These are phyloP conservation scores for Misopates orontium DNA, from an alignment of 257 asterid genomes.

Conservation along the genomic window DNA sequence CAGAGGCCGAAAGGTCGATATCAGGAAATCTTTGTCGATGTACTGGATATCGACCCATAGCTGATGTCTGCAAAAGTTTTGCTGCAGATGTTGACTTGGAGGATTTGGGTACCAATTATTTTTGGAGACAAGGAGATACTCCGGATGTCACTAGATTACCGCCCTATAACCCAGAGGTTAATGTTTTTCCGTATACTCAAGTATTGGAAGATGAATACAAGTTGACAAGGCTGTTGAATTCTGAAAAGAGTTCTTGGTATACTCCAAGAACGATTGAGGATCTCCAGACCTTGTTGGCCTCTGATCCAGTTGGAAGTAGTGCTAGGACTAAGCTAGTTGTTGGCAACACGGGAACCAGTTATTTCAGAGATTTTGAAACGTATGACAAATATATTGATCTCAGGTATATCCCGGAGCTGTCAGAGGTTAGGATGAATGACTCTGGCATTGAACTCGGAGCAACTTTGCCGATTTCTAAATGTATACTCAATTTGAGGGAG, in stretches of 20 bases:
- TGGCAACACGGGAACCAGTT: constrained; percentile 70
- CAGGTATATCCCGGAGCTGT: constrained; percentile 54
- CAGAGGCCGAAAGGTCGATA: constrained; percentile 67
- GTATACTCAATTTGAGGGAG: constrained; percentile 43
- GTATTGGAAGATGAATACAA: constrained; percentile 32
- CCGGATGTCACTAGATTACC: constrained; percentile 44
- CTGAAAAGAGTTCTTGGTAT: constrained; percentile 53
- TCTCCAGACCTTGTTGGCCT: constrained; percentile 47
- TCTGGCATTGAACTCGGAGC: constrained; percentile 64
- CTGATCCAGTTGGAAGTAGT: constrained; percentile 34
- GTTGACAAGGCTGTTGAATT: constrained; percentile 31
- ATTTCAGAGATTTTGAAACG: constrained; percentile 50
- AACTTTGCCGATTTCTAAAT: constrained; percentile 52
- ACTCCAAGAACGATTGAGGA: constrained; percentile 54
- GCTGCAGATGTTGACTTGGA: constrained; percentile 66
- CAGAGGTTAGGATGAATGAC: constrained; percentile 37
- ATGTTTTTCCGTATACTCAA: constrained; percentile 34
- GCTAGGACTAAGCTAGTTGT: constrained; percentile 44
- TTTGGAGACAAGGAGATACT: constrained; percentile 53
- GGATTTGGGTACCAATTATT: constrained; percentile 68
- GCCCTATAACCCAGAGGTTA: constrained; percentile 37
- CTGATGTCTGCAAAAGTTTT: constrained; percentile 77
- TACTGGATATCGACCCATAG: constrained; percentile 74
- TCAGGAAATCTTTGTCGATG: constrained; percentile 74
- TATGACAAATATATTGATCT: constrained; percentile 54